Conservation (phyloP, 2,329 filamentous ascomycete genomes). For the Aureobasidium sp. region DNA sequence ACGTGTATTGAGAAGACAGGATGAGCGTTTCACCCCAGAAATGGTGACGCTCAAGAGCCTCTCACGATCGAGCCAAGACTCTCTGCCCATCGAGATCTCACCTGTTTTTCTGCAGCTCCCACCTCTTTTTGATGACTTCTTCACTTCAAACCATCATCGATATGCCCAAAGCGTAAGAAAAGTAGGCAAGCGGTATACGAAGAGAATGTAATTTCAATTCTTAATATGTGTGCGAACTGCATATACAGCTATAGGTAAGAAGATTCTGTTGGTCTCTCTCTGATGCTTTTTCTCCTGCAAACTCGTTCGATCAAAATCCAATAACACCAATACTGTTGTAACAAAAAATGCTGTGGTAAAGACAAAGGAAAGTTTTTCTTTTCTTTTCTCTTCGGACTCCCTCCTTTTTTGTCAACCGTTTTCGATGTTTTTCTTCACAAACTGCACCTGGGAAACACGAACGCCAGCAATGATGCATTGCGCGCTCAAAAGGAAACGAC, state of each 20-base stretch:
- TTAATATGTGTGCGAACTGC: slow-evolving; percentile 6
- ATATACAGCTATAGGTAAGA: neutral
- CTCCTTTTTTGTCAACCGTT: neutral
- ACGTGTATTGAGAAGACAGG: neutral
- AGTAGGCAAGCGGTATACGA: neutral
- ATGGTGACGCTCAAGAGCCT: slow-evolving; percentile 10
- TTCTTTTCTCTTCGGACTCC: neutral
- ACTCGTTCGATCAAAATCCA: neutral
- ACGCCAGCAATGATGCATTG: slow-evolving; percentile 3
- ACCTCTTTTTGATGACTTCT: neutral
- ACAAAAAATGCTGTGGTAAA: neutral
- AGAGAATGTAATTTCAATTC: slow-evolving; percentile 1
- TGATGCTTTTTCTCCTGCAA: neutral
- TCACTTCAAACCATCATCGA: slow-evolving; percentile 4
- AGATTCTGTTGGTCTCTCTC: slow-evolving; percentile 3
- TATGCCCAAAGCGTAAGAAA: neutral
- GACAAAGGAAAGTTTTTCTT: neutral
- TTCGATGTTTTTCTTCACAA: neutral
- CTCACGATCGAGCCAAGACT: slow-evolving; percentile 3
- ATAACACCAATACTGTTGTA: neutral
- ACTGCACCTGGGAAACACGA: neutral
- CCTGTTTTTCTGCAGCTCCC: neutral
- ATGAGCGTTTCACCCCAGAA: slow-evolving; percentile 1
- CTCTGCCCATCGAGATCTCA: neutral
- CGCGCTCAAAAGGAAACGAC: neutral